Base-by-base conservation (phyloP, 139 green algal genomes). In the Trebouxia sp. region DNA sequence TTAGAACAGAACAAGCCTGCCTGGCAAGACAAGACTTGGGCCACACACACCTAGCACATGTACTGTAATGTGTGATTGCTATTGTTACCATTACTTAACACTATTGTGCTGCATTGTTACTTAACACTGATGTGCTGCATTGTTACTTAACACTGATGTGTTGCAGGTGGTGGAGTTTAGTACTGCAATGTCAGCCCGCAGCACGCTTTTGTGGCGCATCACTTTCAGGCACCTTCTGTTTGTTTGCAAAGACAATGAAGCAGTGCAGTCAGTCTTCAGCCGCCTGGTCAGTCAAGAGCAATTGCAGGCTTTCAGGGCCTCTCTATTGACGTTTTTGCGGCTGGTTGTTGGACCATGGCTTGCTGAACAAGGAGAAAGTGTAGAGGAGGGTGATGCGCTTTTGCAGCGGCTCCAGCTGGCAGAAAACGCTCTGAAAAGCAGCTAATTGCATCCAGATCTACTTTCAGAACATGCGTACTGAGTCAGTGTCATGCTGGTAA, bases 201-300 rank as follows among this genome's bases (percentile, higher is more conserved):
- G 89, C 43, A 38, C 84, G 0, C 80, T 95, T 3, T 81, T 90
- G 41, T 95, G 91, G 91, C 86, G 90, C 32, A 50, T 90, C 62
- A 87, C 86, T 56, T 85, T 95, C 70, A 76, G 91, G 81, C 83
- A 91, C 45, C 66, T 91, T 37, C 88, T 95, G 58, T 42, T 6
- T 14, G n/a, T 47, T 45, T 85, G 69, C 62, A 84, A 84, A 42
- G 37, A 48, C 6, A 56, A 66, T 30, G 66, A 72, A 8, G 35
- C 62, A 22, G 65, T 83, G 2, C 42, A 75, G 24, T 76, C 80
- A 5, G 39, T 91, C 20, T 91, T 91, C 74, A 65, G 50, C 26
- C 83, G 84, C 32, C 58, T 85, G 0, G 76, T 56, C n/a, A 38
- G 37, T 26, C 65, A 48, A 28, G 65, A 58, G 15, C 30, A 51